Evolutionary conservation across 805 yeast genomes (phyloP), one percentile per base, ranked within the genome.

Genomic region (Candida golubevii): DNA sequence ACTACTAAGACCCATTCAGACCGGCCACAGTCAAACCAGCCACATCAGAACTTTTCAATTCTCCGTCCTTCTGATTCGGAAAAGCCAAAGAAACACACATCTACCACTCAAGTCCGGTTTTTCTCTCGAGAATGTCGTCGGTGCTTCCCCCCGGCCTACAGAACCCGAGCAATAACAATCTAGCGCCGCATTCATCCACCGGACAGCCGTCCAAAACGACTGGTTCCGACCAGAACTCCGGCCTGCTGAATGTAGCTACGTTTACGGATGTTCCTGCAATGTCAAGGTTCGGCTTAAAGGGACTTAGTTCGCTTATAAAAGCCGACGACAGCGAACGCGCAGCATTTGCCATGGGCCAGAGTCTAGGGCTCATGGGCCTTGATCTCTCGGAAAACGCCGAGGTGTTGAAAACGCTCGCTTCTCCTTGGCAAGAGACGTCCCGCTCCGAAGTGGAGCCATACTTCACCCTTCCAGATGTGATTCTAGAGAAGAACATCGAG

Each of bases 401-500:
- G 44, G 62, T 86, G 30, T 73, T 86, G 27, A 71, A 76, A 51
- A 79, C 82, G 7, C 80, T 91, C 58, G 83, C 95, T 23, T 85
- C 96, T 3, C 99, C 99, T 10, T 91, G 99, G 98, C 75, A 85
- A 33, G 98, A 93, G 59, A 86, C 97, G 1, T 80, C 93, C 8
- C 75, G 95, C 56, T 82, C 90, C 42, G 90, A 86, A 52, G 96
- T 91, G 13, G 95, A 88, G 55, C 99, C 99, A 4, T 74, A 77
- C 45, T 90, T 80, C 62, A 70, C 66, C 37, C 69, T 81, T 35
- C 97, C 97, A 2, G 65, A 69, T 13, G 48, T 63, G 8, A 63
- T 70, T n/a, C 61, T 57, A 38, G 36, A 57, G 23, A 57, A 59
- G 33, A 65, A 59, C 47, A 65, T 71, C 10, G 50, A 56, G 34